Percentiles rank a stretch among this genome's conserved stretches.
phyloP scores from a whole-genome alignment of 805 yeast genomes.

The Wickerhamomyces canadensis region DNA sequence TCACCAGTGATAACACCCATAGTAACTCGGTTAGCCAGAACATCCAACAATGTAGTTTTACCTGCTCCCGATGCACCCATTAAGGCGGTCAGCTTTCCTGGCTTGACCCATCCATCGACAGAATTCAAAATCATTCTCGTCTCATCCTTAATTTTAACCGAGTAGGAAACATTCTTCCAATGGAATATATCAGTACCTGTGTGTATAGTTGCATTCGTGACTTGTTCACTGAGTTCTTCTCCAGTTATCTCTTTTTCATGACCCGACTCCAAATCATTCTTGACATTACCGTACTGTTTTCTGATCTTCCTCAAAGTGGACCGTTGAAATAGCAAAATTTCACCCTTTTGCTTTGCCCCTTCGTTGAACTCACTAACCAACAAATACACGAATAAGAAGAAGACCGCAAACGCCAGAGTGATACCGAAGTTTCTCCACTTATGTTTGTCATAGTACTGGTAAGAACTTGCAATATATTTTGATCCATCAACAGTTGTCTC shows the following conservation, averaged over 20 bases:
- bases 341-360: constrained; percentile 69
- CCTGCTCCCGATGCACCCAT: constrained; percentile 84
- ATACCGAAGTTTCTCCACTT: constrained; percentile 68
- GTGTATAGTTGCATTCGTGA: constrained; percentile 24
- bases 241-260: constrained; percentile 25
- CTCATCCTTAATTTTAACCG: constrained; percentile 56
- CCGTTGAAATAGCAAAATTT: constrained; percentile 54
- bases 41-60: constrained; percentile 68
- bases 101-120: constrained; percentile 81
- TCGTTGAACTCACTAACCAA: constrained; percentile 49
- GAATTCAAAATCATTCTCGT: constrained; percentile 54
- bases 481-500: constrained; percentile 44
- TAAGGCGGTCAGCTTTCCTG: constrained; percentile 74
- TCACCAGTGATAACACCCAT: constrained; percentile 69
- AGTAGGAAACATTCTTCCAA: constrained; percentile 73
- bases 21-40: constrained; percentile 64
- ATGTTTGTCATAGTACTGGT: constrained; percentile 38
- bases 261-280: constrained; percentile 23
- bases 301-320: constrained; percentile 41
- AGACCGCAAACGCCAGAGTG: constrained; percentile 44
- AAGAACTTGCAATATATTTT: constrained; percentile 38
- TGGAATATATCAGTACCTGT: constrained; percentile 53
- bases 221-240: constrained; percentile 13
- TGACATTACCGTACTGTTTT: constrained; percentile 30
- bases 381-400: constrained; percentile 51